Percentiles rank a stretch among this genome's conserved stretches.
Conservation (phyloP, 306 rosid species). For the Lagenaria siceraria region DNA sequence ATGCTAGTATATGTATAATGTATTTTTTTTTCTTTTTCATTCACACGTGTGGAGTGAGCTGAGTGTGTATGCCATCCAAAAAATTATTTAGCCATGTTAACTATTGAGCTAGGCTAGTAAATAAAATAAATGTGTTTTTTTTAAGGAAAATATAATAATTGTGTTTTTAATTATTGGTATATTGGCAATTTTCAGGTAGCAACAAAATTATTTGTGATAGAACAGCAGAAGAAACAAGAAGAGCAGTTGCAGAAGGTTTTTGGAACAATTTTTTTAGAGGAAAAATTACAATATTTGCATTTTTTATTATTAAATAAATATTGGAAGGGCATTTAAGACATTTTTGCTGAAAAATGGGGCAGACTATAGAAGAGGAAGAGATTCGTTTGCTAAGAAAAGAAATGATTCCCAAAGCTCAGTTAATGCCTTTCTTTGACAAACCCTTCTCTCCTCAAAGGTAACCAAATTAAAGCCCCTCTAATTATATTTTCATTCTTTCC, state of each 20-base stretch:
- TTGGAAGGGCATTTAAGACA: neutral
- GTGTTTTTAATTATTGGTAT: neutral
- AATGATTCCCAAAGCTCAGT: constrained; percentile 88
- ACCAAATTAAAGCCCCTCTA: constrained; percentile 34
- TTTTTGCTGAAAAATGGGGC: neutral
- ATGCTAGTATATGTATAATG: too few species aligned
- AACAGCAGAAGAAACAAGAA: constrained; percentile 52
- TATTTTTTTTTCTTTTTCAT: too few species aligned
- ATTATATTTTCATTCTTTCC: constrained; percentile 15
- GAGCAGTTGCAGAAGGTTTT: constrained; percentile 56
- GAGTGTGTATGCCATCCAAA: too few species aligned
- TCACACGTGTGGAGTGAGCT: too few species aligned
- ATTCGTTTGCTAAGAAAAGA: constrained; percentile 76
- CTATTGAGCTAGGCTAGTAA: too few species aligned
- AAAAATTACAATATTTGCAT: too few species aligned
- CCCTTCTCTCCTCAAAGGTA: constrained; percentile 87
- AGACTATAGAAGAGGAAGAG: constrained; percentile 93
- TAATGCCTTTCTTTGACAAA: constrained; percentile 84
- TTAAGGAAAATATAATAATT: too few species aligned
- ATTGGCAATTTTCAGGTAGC: constrained; percentile 36
- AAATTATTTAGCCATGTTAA: too few species aligned
- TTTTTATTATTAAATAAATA: neutral
- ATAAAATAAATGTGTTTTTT: too few species aligned
- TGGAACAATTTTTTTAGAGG: neutral
- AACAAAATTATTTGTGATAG: constrained; percentile 50